Evolutionary conservation across 257 asterid genomes (phyloP).

Genomic region (Lycium ferocissimum): DNA sequence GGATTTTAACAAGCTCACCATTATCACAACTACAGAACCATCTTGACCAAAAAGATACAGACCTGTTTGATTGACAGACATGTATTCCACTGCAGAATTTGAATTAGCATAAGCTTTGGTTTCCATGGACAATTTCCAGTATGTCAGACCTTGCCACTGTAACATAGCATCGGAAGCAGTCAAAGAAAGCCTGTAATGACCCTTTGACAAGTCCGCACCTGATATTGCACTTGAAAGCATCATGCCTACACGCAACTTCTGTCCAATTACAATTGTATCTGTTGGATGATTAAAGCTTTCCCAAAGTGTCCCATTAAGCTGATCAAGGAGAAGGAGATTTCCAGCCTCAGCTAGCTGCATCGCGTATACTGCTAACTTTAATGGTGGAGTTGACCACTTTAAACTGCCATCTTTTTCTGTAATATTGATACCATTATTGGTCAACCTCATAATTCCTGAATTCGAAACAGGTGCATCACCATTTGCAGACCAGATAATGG

Average conservation of each 20-base stretch:
- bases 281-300: constrained; percentile 72
- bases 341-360: constrained; percentile 59
- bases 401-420: constrained; percentile 43
- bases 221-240: constrained; percentile 49
- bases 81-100: constrained; percentile 44
- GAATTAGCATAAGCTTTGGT: constrained; percentile 45
- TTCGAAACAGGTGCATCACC: constrained; percentile 56
- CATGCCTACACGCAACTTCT: constrained; percentile 41
- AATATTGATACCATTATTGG: constrained; percentile 50
- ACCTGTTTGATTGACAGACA: constrained; percentile 58
- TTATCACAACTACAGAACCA: constrained; percentile 54
- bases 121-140: constrained; percentile 78
- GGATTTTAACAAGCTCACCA: constrained; percentile 47
- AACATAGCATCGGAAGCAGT: constrained; percentile 55
- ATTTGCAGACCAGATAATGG: constrained; percentile 77
- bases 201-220: constrained; percentile 50
- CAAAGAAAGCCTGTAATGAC: constrained; percentile 53
- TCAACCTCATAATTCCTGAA: constrained; percentile 52
- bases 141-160: constrained; percentile 55
- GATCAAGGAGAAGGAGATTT: constrained; percentile 66
- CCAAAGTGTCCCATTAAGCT: constrained; percentile 58
- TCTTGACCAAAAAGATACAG: constrained; percentile 52
- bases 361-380: constrained; percentile 41
- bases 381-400: constrained; percentile 65
- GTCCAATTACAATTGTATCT: constrained; percentile 73